These are phyloP conservation scores for Botrytis cinerea DNA, from an alignment of 2,329 filamentous ascomycete species.

Conservation along the genomic window DNA sequence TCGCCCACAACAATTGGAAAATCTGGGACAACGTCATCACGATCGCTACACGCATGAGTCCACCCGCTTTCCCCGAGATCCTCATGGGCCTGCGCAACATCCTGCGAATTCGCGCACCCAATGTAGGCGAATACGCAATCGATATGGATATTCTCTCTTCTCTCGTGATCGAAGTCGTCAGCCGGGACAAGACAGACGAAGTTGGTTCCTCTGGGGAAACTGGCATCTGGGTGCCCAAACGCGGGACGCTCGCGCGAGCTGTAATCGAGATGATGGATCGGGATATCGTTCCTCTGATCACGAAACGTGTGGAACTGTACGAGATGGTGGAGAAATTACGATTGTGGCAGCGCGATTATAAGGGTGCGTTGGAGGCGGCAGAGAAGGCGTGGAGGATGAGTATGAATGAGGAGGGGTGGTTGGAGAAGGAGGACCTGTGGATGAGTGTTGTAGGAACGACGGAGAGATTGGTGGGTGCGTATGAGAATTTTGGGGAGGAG, in stretches of 20 bases:
- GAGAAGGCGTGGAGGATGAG: conserved; percentile 87
- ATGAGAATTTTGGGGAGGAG: conserved; percentile 74
- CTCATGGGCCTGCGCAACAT: conserved; percentile 73
- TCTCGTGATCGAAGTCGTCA: conserved; percentile 70
- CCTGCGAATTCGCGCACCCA: conserved; percentile 67
- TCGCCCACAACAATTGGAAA: conserved; percentile 83
- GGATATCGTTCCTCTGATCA: conserved; percentile 79
- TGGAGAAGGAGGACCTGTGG: conserved; percentile 52
- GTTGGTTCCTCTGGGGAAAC: conserved; percentile 23
- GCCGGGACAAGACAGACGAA: conserved; percentile 43
- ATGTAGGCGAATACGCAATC: conserved; percentile 73
- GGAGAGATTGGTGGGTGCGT: conserved; percentile 75
- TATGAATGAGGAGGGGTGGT: conserved; percentile 43
- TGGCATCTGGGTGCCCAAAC: conserved; percentile 48
- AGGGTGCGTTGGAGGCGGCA: conserved; percentile 74
- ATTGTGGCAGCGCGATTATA: conserved; percentile 70
- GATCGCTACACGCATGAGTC: conserved; percentile 74
- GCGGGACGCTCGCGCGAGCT: conserved; percentile 62
- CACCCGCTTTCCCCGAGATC: conserved; percentile 74
- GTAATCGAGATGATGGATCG: conserved; percentile 74
- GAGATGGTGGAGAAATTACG: conserved; percentile 69
- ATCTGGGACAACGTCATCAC: conserved; percentile 98
- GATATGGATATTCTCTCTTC: conserved; percentile 72
- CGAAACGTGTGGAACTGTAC: conserved; percentile 76
- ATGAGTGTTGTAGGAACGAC: conserved; percentile 66